Conservation (phyloP, 2,329 filamentous ascomycete genomes). For the Emericellopsis cladophorae region DNA sequence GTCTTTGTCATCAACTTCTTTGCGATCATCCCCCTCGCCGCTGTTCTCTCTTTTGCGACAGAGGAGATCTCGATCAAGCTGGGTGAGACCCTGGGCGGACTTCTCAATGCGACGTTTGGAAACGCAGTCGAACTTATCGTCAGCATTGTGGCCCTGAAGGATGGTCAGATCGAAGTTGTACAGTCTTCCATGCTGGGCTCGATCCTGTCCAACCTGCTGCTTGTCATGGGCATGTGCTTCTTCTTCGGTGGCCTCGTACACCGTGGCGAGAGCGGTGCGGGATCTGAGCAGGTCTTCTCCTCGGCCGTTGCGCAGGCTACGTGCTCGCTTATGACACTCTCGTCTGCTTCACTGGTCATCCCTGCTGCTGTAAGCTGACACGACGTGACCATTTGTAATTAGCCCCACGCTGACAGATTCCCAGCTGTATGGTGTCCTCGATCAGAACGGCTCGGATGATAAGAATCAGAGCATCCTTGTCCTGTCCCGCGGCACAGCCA, state of each 20-base stretch:
- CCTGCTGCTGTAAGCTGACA: constrained; percentile 47
- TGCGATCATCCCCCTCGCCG: constrained; percentile 64
- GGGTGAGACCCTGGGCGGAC: constrained; percentile 60
- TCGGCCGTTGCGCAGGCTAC: constrained; percentile 67
- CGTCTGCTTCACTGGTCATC: constrained; percentile 67
- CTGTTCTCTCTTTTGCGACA: constrained; percentile 64
- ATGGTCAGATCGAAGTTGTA: constrained; percentile 88
- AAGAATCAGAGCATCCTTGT: constrained; percentile 48
- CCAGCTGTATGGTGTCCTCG: constrained; percentile 54
- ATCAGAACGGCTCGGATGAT: constrained; percentile 25
- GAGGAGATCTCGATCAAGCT: constrained; percentile 63
- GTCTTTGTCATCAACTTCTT: constrained; percentile 72
- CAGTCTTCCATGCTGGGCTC: constrained; percentile 95
- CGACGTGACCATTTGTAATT: too few relatives aligned
- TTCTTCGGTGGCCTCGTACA: constrained; percentile 59
- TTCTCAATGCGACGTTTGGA: constrained; percentile 67
- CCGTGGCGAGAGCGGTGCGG: constrained; percentile 39
- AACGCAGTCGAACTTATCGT: constrained; percentile 76
- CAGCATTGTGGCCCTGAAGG: constrained; percentile 77
- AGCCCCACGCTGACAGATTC: neutral
- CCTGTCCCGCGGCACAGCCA: constrained; percentile 62
- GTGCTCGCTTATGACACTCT: constrained; percentile 61
- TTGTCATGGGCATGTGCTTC: constrained; percentile 76
- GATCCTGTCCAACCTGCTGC: constrained; percentile 85
- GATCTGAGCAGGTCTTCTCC: constrained; percentile 60